Evolutionary conservation across 805 yeast genomes (phyloP).

Genomic region (Wickerhamiella spandovensis): DNA sequence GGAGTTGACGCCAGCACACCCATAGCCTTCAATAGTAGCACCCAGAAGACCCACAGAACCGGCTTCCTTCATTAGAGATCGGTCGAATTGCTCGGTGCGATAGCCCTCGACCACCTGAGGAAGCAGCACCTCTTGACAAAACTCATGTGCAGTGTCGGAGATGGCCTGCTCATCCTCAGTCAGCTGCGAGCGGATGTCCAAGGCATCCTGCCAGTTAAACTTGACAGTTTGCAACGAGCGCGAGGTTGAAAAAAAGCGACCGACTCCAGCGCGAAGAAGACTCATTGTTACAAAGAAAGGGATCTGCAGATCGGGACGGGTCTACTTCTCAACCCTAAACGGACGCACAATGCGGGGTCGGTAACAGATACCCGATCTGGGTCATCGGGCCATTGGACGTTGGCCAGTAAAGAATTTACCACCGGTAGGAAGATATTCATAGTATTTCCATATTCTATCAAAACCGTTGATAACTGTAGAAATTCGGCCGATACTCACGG

Average conservation of each 20-base stretch:
- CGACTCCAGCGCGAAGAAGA: neutral
- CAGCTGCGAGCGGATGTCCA: conserved; percentile 23
- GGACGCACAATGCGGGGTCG: neutral
- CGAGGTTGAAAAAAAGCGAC: neutral
- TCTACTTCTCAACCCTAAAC: neutral
- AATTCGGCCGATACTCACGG: too few species aligned
- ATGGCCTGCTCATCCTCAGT: conserved; percentile 30
- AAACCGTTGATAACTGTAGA: too few species aligned
- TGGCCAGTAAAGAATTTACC: too few species aligned
- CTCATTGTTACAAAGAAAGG: neutral
- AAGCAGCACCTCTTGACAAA: conserved; percentile 26
- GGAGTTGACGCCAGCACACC: conserved; percentile 31
- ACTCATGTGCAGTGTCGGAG: conserved; percentile 26
- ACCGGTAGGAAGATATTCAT: too few species aligned
- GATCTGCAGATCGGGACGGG: neutral
- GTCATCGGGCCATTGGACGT: neutral
- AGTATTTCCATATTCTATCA: too few species aligned
- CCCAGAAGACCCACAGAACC: conserved; percentile 33
- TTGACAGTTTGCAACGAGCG: neutral
- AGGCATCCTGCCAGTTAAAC: conserved; percentile 30
- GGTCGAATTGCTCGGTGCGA: conserved; percentile 28
- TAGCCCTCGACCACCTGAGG: conserved; percentile 30
- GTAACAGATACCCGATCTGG: neutral
- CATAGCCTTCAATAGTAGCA: conserved; percentile 30
- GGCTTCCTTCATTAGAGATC: conserved; percentile 26